Evolutionary conservation across 495 filamentous ascomycete species (phyloP).

Genomic region (Xylaria curta): DNA sequence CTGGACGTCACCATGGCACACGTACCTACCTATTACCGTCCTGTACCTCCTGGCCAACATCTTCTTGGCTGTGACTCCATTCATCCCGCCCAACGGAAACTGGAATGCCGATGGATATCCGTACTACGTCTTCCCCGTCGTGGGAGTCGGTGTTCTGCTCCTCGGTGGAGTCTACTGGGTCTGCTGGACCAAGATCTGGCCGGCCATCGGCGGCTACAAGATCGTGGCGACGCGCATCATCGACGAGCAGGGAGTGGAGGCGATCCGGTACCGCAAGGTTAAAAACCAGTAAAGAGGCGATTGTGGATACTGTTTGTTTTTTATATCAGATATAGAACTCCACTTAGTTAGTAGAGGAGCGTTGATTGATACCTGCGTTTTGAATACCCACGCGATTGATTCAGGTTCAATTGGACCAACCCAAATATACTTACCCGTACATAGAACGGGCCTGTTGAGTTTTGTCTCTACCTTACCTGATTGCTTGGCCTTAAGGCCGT

Average conservation of each 20-base stretch:
- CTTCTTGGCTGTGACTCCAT: conserved; percentile 58
- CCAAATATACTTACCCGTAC: neutral
- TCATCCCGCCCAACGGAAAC: conserved; percentile 57
- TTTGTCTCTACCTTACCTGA: neutral
- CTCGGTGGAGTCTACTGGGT: conserved; percentile 59
- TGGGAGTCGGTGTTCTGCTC: conserved; percentile 55
- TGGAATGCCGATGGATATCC: conserved; percentile 59
- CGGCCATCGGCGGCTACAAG: conserved; percentile 53
- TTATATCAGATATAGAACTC: neutral
- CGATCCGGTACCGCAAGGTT: conserved; percentile 51
- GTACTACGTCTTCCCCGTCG: conserved; percentile 59
- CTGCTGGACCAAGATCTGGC: conserved; percentile 54
- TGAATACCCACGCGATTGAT: neutral
- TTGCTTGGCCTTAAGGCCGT: neutral
- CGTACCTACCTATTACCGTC: conserved; percentile 50
- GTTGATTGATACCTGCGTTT: neutral
- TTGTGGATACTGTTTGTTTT: conserved; percentile 10
- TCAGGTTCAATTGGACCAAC: neutral
- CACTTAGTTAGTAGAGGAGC: conserved; percentile 5
- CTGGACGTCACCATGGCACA: conserved; percentile 52
- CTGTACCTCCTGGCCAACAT: conserved; percentile 55
- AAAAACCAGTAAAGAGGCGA: conserved; percentile 30
- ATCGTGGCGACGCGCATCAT: conserved; percentile 48
- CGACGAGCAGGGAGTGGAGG: conserved; percentile 50
- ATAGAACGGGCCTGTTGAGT: neutral